phyloP scores from a whole-genome alignment of 805 yeast genomes.

The Clavispora vitiphila region DNA sequence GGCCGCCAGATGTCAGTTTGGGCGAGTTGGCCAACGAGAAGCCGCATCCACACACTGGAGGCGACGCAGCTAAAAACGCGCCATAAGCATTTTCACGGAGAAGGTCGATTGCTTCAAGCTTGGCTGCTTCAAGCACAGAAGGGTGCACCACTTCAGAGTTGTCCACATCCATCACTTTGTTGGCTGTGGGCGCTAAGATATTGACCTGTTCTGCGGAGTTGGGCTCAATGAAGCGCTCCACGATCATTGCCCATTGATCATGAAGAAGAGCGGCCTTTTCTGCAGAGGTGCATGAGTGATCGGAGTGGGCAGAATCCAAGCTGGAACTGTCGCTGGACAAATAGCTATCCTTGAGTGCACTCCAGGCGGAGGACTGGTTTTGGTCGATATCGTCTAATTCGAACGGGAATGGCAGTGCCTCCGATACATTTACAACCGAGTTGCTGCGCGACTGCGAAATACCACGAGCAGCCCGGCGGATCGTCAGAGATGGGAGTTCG shows the following conservation, averaged over 20 bases:
- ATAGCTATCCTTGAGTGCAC: slow-evolving; percentile 9
- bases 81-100: slow-evolving; percentile 32
- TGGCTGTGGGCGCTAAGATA: slow-evolving; percentile 36
- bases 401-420: slow-evolving; percentile 3
- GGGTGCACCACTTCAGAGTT: slow-evolving; percentile 26
- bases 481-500: slow-evolving; percentile 9
- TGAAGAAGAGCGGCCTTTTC: slow-evolving; percentile 7
- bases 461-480: slow-evolving; percentile 5
- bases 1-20: background rate
- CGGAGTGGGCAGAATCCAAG: background rate
- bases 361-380: slow-evolving; percentile 18
- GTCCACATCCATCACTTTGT: slow-evolving; percentile 18
- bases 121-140: slow-evolving; percentile 21
- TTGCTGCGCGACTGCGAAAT: slow-evolving; percentile 1
- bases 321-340: slow-evolving; percentile 9
- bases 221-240: slow-evolving; percentile 34
- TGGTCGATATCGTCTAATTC: slow-evolving; percentile 22
- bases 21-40: too few relatives aligned
- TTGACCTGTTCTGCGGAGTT: slow-evolving; percentile 48
- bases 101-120: slow-evolving; percentile 27
- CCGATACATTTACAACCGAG: background rate
- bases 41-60: too few relatives aligned
- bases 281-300: background rate
- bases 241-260: slow-evolving; percentile 35
- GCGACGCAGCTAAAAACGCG: slow-evolving; percentile 7